Evolutionary conservation across 495 filamentous ascomycete species (phyloP).

Genomic region (Xylona heveae): DNA sequence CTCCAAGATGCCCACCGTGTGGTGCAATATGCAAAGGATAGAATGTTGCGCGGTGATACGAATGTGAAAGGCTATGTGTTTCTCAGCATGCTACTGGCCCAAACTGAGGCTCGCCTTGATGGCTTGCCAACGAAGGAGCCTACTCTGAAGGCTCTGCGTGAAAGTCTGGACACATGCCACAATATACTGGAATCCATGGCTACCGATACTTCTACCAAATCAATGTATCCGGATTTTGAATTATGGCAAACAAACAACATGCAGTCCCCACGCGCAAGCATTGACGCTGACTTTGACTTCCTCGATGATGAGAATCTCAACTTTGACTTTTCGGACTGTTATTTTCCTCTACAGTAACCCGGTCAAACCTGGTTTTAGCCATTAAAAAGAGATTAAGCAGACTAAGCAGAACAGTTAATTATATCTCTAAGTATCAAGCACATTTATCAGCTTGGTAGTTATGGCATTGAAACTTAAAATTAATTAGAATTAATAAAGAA

Average conservation of each 20-base stretch:
- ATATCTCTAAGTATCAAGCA: no score
- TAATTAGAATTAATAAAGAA: no score
- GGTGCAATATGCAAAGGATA: constrained; percentile 15
- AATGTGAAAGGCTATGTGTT: constrained; percentile 28
- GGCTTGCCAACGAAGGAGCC: constrained; percentile 9
- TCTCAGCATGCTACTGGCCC: constrained; percentile 21
- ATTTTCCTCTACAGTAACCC: no score
- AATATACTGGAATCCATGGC: constrained; percentile 9
- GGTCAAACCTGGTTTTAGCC: no score
- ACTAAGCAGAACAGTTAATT: no score
- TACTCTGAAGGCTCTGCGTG: constrained; percentile 9
- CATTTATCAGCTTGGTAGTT: no score
- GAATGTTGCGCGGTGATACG: constrained; percentile 25
- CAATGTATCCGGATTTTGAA: constrained; percentile 1
- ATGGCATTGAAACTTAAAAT: no score
- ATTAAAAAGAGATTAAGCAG: no score
- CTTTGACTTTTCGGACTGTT: constrained; percentile 5
- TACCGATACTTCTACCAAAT: background rate
- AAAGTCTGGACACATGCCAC: constrained; percentile 14
- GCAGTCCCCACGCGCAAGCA: no score
- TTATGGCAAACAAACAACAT: no score
- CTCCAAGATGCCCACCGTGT: constrained; percentile 17
- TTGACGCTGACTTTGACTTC: constrained; percentile 2
- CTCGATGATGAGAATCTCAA: background rate
- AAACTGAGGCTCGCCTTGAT: constrained; percentile 16